These are phyloP conservation scores for Cucumis hystrix DNA, from an alignment of 306 rosid species.

Conservation along the genomic window DNA sequence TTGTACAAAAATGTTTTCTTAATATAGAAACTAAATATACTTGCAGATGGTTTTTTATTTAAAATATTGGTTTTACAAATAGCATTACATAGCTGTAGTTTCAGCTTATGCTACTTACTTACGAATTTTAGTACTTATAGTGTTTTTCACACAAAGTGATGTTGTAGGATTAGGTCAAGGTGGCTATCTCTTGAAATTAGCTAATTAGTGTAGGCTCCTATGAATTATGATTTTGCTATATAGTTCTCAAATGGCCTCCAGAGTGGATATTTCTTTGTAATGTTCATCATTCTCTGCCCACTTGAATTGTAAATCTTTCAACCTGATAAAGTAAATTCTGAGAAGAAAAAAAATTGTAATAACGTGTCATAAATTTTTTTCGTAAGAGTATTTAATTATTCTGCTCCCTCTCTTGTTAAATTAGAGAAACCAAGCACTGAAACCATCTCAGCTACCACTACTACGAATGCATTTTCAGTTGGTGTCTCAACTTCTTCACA, in stretches of 20 bases:
- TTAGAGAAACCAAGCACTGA: slow-evolving; percentile 20
- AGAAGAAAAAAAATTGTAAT: slow-evolving; percentile 15
- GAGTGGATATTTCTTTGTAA: not conserved
- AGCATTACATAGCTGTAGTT: not conserved
- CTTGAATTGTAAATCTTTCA: slow-evolving; percentile 7
- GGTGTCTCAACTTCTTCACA: slow-evolving; percentile 20
- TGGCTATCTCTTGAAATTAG: not conserved
- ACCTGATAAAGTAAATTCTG: slow-evolving; percentile 16
- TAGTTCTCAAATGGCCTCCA: not conserved
- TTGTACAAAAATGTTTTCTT: not conserved
- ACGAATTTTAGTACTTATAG: not conserved
- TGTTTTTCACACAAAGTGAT: not conserved
- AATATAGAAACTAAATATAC: not conserved
- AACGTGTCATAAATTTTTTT: slow-evolving; percentile 13
- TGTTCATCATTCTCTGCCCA: not conserved
- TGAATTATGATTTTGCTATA: not conserved
- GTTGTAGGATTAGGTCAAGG: not conserved
- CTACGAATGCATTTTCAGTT: slow-evolving; percentile 19
- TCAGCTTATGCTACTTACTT: not conserved
- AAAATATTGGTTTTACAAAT: not conserved
- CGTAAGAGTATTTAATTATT: slow-evolving; percentile 19
- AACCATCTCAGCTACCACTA: slow-evolving; percentile 26
- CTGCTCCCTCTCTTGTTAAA: slow-evolving; percentile 18
- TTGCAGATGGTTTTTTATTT: not conserved
- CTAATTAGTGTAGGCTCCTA: not conserved